Percentiles rank a stretch among this genome's conserved stretches.
Evolutionary conservation across 345 rosid genomes (phyloP).

Genomic region (Limnanthes douglasii): DNA sequence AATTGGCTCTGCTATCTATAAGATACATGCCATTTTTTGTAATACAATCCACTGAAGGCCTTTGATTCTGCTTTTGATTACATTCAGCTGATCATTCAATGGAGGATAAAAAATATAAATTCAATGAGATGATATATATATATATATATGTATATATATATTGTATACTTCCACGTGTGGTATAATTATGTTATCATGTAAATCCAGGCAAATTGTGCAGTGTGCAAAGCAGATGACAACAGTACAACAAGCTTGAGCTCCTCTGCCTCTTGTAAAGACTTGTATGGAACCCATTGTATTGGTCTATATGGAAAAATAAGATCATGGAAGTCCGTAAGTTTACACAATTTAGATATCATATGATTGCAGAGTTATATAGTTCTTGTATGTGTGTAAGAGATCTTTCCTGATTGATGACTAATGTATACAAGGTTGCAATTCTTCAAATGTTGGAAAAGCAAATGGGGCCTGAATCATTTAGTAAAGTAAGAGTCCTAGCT

Average conservation of each 20-base stretch:
- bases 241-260: slow-evolving; percentile 78
- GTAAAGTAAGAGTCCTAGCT: slow-evolving; percentile 60
- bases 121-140: too few species aligned
- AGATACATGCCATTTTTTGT: too few species aligned
- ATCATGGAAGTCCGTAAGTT: slow-evolving; percentile 91
- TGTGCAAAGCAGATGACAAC: slow-evolving; percentile 86
- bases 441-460: slow-evolving; percentile 99
- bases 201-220: slow-evolving; percentile 81
- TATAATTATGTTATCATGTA: slow-evolving; percentile 3
- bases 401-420: slow-evolving; percentile 9
- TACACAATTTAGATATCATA: slow-evolving; percentile 1
- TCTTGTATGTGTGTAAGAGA: slow-evolving; percentile 4
- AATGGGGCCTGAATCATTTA: slow-evolving; percentile 95
- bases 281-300: slow-evolving; percentile 72
- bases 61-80: too few species aligned
- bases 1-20: too few species aligned
- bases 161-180: background rate
- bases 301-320: slow-evolving; percentile 86
- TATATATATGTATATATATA: slow-evolving; percentile 1
- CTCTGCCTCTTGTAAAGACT: slow-evolving; percentile 73
- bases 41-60: too few species aligned
- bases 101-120: background rate
- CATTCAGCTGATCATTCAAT: too few species aligned
- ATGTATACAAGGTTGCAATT: slow-evolving; percentile 56
- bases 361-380: slow-evolving; percentile 6